These are phyloP conservation scores for Globisporangium parvum DNA, from an alignment of 352 stramenopile species.

Conservation along the genomic window DNA sequence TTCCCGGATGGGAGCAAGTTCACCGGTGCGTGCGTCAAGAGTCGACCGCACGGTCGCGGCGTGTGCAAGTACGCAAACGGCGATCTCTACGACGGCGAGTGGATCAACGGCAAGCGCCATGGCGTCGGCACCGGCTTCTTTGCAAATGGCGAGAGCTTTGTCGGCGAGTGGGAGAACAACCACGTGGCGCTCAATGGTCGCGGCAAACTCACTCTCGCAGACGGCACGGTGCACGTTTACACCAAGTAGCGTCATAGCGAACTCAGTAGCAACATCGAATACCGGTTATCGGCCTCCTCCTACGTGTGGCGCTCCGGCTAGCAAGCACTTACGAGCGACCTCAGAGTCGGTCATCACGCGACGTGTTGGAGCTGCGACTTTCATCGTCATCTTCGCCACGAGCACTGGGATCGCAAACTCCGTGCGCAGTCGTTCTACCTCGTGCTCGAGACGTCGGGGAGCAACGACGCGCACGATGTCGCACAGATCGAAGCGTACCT, in stretches of 20 bases:
- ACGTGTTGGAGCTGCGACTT: too few relatives aligned
- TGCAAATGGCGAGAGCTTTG: conserved; percentile 61
- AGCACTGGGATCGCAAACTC: too few relatives aligned
- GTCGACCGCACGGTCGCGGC: conserved; percentile 58
- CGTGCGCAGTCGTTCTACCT: conserved; percentile 94
- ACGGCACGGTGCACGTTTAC: conserved; percentile 73
- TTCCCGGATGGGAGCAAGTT: conserved; percentile 76
- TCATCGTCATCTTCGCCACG: too few relatives aligned
- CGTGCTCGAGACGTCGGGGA: conserved; percentile 95
- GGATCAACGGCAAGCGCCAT: conserved; percentile 76
- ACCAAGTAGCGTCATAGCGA: conserved; percentile 21
- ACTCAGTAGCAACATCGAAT: background rate
- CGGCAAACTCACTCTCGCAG: conserved; percentile 56
- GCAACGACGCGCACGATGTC: conserved; percentile 86
- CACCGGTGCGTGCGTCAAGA: conserved; percentile 53
- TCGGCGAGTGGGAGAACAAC: conserved; percentile 77
- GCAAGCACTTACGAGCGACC: too few relatives aligned
- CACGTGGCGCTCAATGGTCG: conserved; percentile 73
- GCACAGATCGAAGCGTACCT: conserved; percentile 88
- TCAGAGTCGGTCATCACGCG: too few relatives aligned
- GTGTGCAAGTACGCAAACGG: conserved; percentile 81
- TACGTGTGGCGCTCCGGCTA: too few relatives aligned
- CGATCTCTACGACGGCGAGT: conserved; percentile 80
- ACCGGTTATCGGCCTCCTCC: too few relatives aligned
- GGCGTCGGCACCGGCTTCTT: conserved; percentile 66